A percentile compares a stretch with the other conserved stretches of the same genome.
Conservation (phyloP, 768 basidiomycete species). For the Termitomyces bulborhizus region DNA sequence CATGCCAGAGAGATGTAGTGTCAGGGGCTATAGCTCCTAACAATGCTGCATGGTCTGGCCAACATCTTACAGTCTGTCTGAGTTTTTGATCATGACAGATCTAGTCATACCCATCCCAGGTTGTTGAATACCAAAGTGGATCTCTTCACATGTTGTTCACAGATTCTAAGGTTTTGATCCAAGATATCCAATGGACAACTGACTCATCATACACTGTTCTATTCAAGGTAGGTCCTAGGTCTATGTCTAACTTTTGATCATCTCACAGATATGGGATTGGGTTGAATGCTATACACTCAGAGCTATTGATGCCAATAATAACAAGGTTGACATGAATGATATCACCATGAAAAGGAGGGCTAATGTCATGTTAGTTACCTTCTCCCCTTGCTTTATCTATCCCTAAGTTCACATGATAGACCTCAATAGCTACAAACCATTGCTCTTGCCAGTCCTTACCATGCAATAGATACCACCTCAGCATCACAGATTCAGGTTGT, state of each 20-base stretch:
- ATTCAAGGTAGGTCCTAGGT: slow-evolving; percentile 26
- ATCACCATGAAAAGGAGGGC: background rate
- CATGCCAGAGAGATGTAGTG: too few species aligned
- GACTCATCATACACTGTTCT: slow-evolving; percentile 31
- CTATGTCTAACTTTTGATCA: background rate
- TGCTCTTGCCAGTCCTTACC: slow-evolving; percentile 5
- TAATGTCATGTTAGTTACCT: slow-evolving; percentile 7
- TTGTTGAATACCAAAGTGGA: slow-evolving; percentile 29
- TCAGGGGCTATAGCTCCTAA: too few species aligned
- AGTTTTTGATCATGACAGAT: background rate
- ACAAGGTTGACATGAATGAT: slow-evolving; percentile 14
- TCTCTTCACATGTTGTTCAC: slow-evolving; percentile 24
- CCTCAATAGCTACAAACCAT: slow-evolving; percentile 15
- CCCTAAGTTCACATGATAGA: background rate
- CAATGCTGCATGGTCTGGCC: slow-evolving; percentile 43
- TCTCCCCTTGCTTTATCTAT: background rate
- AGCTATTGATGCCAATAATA: slow-evolving; percentile 29
- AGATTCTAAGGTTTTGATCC: slow-evolving; percentile 19
- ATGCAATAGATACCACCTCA: slow-evolving; percentile 18
- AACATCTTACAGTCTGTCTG: slow-evolving; percentile 32
- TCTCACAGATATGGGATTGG: slow-evolving; percentile 25
- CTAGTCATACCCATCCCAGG: slow-evolving; percentile 17
- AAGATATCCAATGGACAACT: slow-evolving; percentile 32
- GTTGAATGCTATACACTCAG: slow-evolving; percentile 30
- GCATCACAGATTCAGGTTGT: slow-evolving; percentile 16